phyloP scores from a whole-genome alignment of 2,329 filamentous ascomycete genomes.

The Bipolaris sorokiniana region DNA sequence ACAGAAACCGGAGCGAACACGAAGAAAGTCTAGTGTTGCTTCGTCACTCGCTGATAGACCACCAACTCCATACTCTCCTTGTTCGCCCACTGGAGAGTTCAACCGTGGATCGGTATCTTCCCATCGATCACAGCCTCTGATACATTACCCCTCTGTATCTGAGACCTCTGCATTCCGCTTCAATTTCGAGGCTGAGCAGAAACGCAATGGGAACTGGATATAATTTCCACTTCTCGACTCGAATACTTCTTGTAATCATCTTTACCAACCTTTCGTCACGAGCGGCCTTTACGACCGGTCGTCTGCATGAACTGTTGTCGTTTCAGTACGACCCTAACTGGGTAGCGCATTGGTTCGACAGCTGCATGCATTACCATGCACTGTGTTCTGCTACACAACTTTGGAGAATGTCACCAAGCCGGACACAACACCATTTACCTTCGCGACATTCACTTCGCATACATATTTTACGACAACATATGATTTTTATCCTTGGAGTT shows the following conservation, averaged over 20 bases:
- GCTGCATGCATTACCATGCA: conserved; percentile 17
- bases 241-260: neutral
- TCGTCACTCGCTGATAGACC: conserved; percentile 47
- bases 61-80: conserved; percentile 49
- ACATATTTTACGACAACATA: conserved; percentile 38
- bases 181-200: conserved; percentile 36
- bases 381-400: conserved; percentile 18
- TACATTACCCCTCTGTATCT: conserved; percentile 48
- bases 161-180: conserved; percentile 49
- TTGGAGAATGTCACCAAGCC: conserved; percentile 14
- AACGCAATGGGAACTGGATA: conserved; percentile 27
- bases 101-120: conserved; percentile 35
- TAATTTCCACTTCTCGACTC: conserved; percentile 9
- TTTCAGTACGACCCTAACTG: conserved; percentile 2
- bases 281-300: neutral
- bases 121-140: conserved; percentile 39
- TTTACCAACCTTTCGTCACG: neutral
- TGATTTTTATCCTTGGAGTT: conserved; percentile 38
- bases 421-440: conserved; percentile 18
- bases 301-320: conserved; percentile 1
- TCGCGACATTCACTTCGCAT: conserved; percentile 22
- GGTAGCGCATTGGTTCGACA: conserved; percentile 15
- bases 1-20: conserved; percentile 40
- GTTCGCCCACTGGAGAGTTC: conserved; percentile 38
- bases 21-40: conserved; percentile 45